Conservation (phyloP, 306 rosid genomes). For the Potentilla sterilis region DNA sequence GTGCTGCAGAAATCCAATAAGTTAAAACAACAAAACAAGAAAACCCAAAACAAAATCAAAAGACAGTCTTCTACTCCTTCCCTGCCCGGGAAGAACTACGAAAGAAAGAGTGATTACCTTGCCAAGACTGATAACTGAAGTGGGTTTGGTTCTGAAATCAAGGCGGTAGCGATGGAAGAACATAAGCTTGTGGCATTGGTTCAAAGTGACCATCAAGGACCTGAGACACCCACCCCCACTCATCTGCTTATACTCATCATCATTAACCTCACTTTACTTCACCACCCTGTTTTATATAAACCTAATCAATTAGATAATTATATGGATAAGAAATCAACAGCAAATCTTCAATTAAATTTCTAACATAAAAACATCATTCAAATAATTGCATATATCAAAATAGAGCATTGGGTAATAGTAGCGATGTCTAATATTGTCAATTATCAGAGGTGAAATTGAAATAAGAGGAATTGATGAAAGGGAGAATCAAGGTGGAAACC, state of each 20-base stretch:
- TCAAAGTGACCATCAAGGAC: constrained; percentile 2
- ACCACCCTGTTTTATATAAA: neutral
- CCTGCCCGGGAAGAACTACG: neutral
- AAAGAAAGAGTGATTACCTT: neutral
- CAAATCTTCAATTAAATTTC: neutral
- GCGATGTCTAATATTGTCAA: no score
- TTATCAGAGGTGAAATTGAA: neutral
- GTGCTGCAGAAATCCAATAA: constrained; percentile 31
- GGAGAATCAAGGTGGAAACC: neutral
- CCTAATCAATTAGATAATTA: neutral
- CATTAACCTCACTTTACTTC: neutral
- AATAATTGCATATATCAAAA: neutral
- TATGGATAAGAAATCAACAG: neutral
- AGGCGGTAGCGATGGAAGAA: neutral
- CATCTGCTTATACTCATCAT: constrained; percentile 10
- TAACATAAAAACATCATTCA: neutral
- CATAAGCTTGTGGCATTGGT: constrained; percentile 10
- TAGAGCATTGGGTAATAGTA: no score
- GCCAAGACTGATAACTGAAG: constrained; percentile 1
- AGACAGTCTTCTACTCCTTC: no score
- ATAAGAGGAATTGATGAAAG: no score
- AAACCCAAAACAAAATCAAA: neutral
- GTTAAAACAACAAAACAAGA: neutral
- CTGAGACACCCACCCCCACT: constrained; percentile 5
- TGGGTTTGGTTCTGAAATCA: constrained; percentile 1